Evolutionary conservation across 768 basidiomycete genomes (phyloP), one percentile per base, ranked within the genome.

Genomic region (Galerina sulciceps): DNA sequence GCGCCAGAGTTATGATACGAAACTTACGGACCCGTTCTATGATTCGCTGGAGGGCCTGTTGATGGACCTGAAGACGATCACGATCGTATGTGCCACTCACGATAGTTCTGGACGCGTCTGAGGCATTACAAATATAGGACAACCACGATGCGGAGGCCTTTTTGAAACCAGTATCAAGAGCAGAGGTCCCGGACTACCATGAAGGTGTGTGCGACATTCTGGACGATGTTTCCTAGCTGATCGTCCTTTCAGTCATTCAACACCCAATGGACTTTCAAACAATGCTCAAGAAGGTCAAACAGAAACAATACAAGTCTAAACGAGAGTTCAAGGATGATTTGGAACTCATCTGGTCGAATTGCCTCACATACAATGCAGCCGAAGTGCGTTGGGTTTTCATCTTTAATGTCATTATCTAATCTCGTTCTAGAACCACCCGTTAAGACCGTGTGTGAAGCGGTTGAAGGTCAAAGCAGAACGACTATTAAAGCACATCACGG

Each of bases 261-360:
- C 87, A 87, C 61, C 95, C 97, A 4, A 99, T 99, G 97, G 97
- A 99, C 77, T 80, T 99, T 43, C 87, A 88, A 60, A 91, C 95
- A 0, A 91, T 99, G 85, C 81, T 89, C 51, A 94, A 88, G 82
- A 96, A 96, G 75, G 90, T 98, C 70, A 99, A 97, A 77, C 79
- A 84, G 58, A 93, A 91, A 71, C 83, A 86, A 47, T 98, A 97
- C 83, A 95, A 96, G 75, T 93, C 88, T 31, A 99, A 99, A 76
- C 81, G 86, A 62, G 92, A 96, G 67, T 99, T 99, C 75, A 89
- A 90, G 62, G 89, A 92, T 58, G 97, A 99, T 75, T 79, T 99
- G 42, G 93, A 96, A 64, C 85, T 98, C 60, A 98, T 99, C 64
- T 99, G 97, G 97, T 86, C 87, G 45, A 99, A 99, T 64, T 98